These are phyloP conservation scores for Sesbania bispinosa DNA, from an alignment of 306 rosid species.

Conservation along the genomic window DNA sequence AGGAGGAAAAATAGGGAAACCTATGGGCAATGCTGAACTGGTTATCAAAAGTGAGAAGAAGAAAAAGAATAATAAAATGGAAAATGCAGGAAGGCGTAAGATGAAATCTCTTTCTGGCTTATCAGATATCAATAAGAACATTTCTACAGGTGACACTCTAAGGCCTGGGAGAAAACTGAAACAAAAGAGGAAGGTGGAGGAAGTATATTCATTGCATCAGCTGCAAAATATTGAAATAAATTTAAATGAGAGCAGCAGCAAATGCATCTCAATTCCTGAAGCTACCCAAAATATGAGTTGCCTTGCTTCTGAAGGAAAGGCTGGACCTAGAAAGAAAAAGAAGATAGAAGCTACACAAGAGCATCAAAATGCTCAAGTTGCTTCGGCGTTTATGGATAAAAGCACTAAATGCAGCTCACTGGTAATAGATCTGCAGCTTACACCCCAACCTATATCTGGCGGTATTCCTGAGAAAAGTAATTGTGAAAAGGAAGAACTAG, in stretches of 20 bases:
- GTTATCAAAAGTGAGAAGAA: constrained; percentile 16
- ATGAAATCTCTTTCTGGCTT: constrained; percentile 60
- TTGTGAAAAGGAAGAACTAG: constrained; percentile 16
- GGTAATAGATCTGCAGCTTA: constrained; percentile 42
- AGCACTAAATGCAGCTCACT: constrained; percentile 32
- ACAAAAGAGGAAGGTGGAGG: constrained; percentile 30
- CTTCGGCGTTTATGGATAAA: constrained; percentile 13
- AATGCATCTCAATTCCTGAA: constrained; percentile 18
- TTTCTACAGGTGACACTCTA: constrained; percentile 8
- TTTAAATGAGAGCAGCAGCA: constrained; percentile 40
- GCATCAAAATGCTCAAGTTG: constrained; percentile 12
- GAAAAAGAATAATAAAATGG: constrained; percentile 31
- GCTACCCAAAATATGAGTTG: constrained; percentile 17
- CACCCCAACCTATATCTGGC: constrained; percentile 6
- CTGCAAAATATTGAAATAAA: constrained; percentile 37
- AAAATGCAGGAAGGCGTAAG: constrained; percentile 37
- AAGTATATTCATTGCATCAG: constrained; percentile 8
- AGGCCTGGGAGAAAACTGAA: constrained; percentile 8
- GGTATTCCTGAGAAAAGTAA: constrained; percentile 10
- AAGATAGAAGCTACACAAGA: constrained; percentile 14
- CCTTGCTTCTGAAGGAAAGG: constrained; percentile 37
- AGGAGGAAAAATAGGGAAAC: constrained; percentile 19
- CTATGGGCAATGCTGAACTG: constrained; percentile 2
- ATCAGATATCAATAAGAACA: constrained; percentile 44
- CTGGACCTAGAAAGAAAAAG: constrained; percentile 40